A percentile compares a stretch with the other conserved stretches of the same genome.
These are phyloP conservation scores for Anthostomella pinea DNA, from an alignment of 2,329 filamentous ascomycete genomes.

Conservation along the genomic window DNA sequence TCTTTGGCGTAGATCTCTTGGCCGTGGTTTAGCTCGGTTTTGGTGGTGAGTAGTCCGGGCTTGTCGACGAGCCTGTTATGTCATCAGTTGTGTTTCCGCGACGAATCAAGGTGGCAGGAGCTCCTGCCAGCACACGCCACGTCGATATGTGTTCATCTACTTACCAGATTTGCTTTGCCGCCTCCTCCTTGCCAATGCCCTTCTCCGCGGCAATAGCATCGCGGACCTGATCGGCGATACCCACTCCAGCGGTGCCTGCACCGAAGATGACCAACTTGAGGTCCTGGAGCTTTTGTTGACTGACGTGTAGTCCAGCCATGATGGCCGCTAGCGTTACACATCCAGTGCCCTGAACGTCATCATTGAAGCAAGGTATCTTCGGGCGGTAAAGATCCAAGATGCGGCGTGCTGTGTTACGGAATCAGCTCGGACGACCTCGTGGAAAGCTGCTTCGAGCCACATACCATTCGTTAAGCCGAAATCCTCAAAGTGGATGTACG, in stretches of 20 bases:
- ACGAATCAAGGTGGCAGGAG: too few relatives aligned
- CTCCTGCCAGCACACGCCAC: too few relatives aligned
- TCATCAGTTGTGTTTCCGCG: too few relatives aligned
- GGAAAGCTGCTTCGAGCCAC: constrained; percentile 11
- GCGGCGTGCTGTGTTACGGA: constrained; percentile 42
- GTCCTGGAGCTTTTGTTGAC: constrained; percentile 63
- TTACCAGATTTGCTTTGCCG: constrained; percentile 74
- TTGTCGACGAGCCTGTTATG: constrained; percentile 75
- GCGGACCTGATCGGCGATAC: constrained; percentile 80
- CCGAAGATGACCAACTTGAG: constrained; percentile 75
- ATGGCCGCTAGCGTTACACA: constrained; percentile 84
- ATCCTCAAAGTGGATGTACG: constrained; percentile 88
- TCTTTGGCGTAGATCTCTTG: constrained; percentile 67
- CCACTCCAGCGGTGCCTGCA: constrained; percentile 76
- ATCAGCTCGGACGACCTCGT: neutral
- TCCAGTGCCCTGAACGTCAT: constrained; percentile 86
- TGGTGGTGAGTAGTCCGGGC: constrained; percentile 68
- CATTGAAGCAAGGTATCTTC: constrained; percentile 81
- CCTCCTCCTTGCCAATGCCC: constrained; percentile 67
- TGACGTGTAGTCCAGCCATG: constrained; percentile 71
- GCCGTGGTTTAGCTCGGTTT: constrained; percentile 59
- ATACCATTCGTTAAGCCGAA: constrained; percentile 72
- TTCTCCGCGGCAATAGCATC: constrained; percentile 73
- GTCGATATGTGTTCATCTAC: too few relatives aligned
- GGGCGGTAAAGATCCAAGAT: constrained; percentile 74